Percentiles rank a stretch among this genome's conserved stretches.
Evolutionary conservation across 139 green algal genomes (phyloP).

Genomic region (Closterium sp.): DNA sequence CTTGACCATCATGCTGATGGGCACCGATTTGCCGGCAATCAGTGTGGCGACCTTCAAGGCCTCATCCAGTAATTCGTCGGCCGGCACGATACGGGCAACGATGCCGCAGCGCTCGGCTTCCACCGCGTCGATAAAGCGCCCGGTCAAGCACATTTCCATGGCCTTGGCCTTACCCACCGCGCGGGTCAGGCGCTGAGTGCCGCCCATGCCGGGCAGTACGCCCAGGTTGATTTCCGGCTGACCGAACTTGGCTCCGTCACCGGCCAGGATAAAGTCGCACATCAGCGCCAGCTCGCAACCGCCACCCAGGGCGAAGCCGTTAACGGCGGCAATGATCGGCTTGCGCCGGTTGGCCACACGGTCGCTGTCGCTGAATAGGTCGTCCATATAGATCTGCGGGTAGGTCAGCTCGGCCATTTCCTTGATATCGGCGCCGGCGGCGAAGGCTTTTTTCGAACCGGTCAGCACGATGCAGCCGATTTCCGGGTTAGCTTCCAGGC

Average conservation of each 20-base stretch:
- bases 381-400: constrained; percentile 30
- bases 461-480: neutral
- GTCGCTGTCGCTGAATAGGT: constrained; percentile 37
- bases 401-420: constrained; percentile 63
- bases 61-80: no score
- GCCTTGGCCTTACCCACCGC: constrained; percentile 41
- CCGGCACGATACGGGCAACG: no score
- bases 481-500: neutral
- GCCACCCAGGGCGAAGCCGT: constrained; percentile 67
- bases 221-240: constrained; percentile 70
- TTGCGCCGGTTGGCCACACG: constrained; percentile 61
- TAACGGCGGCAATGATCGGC: constrained; percentile 64
- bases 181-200: constrained; percentile 64
- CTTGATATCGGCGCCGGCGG: constrained; percentile 72
- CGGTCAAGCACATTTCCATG: constrained; percentile 73
- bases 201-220: constrained; percentile 71
- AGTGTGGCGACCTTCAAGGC: no score
- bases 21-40: no score
- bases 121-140: neutral
- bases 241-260: constrained; percentile 64
- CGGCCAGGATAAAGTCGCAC: constrained; percentile 71
- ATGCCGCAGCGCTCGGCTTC: no score
- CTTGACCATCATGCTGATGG: no score
- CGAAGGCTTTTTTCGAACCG: constrained; percentile 57
- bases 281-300: constrained; percentile 73